phyloP scores from a whole-genome alignment of 2,329 filamentous ascomycete species.

The Golovinomyces cichoracearum region DNA sequence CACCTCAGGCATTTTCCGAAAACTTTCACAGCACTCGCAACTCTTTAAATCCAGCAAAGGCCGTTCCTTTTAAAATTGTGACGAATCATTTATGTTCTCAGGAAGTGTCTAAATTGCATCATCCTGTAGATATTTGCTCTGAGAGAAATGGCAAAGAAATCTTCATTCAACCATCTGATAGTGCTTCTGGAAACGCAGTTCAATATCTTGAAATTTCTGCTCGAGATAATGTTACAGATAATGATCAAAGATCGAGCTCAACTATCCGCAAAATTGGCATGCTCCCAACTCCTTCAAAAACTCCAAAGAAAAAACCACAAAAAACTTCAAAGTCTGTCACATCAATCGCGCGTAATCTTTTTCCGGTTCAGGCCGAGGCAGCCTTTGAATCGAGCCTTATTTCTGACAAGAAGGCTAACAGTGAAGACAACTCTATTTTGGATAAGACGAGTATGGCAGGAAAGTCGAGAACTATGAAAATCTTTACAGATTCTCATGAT shows the following conservation, averaged over 20 bases:
- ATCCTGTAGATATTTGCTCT: conserved; percentile 11
- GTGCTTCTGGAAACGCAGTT: conserved; percentile 7
- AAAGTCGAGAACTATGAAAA: conserved; percentile 43
- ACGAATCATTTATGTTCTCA: conserved; percentile 9
- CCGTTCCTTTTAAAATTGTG: conserved; percentile 7
- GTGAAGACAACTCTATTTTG: conserved; percentile 31
- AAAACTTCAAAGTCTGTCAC: conserved; percentile 25
- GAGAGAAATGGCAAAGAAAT: conserved; percentile 23
- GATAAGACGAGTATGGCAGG: too few relatives aligned
- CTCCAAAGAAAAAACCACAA: conserved; percentile 32
- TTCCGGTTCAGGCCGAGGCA: conserved; percentile 19
- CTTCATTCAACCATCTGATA: conserved; percentile 19
- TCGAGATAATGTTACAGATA: neutral
- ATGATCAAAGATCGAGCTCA: neutral
- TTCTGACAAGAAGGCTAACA: conserved; percentile 30
- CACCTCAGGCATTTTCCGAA: too few relatives aligned
- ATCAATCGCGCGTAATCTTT: conserved; percentile 33
- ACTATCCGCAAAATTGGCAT: conserved; percentile 20
- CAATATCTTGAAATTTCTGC: neutral
- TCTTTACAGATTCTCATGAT: conserved; percentile 49
- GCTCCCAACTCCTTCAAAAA: conserved; percentile 58
- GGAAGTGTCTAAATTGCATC: conserved; percentile 10
- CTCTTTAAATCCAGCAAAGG: conserved; percentile 2
- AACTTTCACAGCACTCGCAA: neutral
- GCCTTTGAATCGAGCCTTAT: conserved; percentile 19